Evolutionary conservation across 1,284 basidiomycete genomes (phyloP).

Genomic region (Cutaneotrichosporon sp.): DNA sequence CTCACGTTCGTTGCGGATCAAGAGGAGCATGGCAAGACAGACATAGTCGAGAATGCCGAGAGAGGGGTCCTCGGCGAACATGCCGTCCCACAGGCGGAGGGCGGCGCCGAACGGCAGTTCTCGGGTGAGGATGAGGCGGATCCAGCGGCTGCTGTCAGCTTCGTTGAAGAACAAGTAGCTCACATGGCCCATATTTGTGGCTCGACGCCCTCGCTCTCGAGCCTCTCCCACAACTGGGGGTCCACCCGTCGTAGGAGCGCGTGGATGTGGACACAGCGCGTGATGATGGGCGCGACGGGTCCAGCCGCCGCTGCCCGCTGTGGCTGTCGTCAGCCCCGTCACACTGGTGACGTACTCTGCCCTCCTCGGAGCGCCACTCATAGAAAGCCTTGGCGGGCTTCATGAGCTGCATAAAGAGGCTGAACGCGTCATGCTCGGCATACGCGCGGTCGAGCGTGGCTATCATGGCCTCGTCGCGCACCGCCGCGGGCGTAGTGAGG

Average conservation of each 20-base stretch:
- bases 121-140: slow-evolving; percentile 83
- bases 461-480: slow-evolving; percentile 33
- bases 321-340: neutral
- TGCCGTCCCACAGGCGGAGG: slow-evolving; percentile 83
- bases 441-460: slow-evolving; percentile 45
- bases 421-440: slow-evolving; percentile 70
- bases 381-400: slow-evolving; percentile 75
- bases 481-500: neutral
- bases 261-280: slow-evolving; percentile 76
- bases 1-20: slow-evolving; percentile 82
- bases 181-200: slow-evolving; percentile 94
- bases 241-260: slow-evolving; percentile 75
- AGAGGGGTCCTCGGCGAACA: slow-evolving; percentile 79
- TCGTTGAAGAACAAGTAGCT: slow-evolving; percentile 40
- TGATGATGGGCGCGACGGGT: slow-evolving; percentile 70
- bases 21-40: slow-evolving; percentile 86
- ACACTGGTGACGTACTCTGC: slow-evolving; percentile 31
- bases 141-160: slow-evolving; percentile 69
- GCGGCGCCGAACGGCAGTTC: slow-evolving; percentile 72
- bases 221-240: slow-evolving; percentile 70
- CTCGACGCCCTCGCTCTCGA: slow-evolving; percentile 79
- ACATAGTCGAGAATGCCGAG: slow-evolving; percentile 74
- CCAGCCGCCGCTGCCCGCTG: slow-evolving; percentile 33
- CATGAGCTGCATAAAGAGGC: slow-evolving; percentile 78
- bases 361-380: slow-evolving; percentile 70